Percentiles rank a stretch among this genome's conserved stretches.
These are phyloP conservation scores for Begonia loranthoides DNA, from an alignment of 306 rosid genomes.

Conservation along the genomic window DNA sequence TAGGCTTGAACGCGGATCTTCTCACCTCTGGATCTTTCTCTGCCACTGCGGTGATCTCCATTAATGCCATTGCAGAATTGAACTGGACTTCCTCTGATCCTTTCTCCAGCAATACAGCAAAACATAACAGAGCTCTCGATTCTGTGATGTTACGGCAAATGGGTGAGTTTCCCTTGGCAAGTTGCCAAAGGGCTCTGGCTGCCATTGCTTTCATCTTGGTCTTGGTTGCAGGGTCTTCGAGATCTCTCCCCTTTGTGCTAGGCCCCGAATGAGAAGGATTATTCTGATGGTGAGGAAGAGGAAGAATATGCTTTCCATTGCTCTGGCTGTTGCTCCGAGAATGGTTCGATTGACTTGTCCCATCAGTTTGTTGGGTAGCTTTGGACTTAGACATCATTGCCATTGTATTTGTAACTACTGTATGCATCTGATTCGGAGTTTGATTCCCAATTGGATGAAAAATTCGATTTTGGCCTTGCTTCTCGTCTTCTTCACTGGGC, in stretches of 20 bases:
- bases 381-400: conserved; percentile 32
- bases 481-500: conserved; percentile 18
- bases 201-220: conserved; percentile 81
- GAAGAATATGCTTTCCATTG: conserved; percentile 30
- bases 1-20: conserved; percentile 85
- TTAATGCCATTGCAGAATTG: conserved; percentile 85
- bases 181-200: conserved; percentile 66
- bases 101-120: conserved; percentile 72
- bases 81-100: conserved; percentile 56
- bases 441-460: conserved; percentile 46
- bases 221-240: conserved; percentile 58
- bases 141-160: conserved; percentile 83
- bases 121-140: conserved; percentile 77
- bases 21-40: conserved; percentile 79
- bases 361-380: conserved; percentile 11
- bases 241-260: conserved; percentile 54
- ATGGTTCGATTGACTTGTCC: conserved; percentile 9
- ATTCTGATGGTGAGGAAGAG: conserved; percentile 21
- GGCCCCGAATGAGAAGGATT: conserved; percentile 36
- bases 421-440: conserved; percentile 37
- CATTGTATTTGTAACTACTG: conserved; percentile 45
- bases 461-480: conserved; percentile 15
- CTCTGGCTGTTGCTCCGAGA: conserved; percentile 13
- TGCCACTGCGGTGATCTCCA: conserved; percentile 82
- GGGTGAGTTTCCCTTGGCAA: conserved; percentile 54